A percentile compares a stretch with the other conserved stretches of the same genome.
Evolutionary conservation across 768 basidiomycete species (phyloP).

Genomic region (Naganishia antarctica): DNA sequence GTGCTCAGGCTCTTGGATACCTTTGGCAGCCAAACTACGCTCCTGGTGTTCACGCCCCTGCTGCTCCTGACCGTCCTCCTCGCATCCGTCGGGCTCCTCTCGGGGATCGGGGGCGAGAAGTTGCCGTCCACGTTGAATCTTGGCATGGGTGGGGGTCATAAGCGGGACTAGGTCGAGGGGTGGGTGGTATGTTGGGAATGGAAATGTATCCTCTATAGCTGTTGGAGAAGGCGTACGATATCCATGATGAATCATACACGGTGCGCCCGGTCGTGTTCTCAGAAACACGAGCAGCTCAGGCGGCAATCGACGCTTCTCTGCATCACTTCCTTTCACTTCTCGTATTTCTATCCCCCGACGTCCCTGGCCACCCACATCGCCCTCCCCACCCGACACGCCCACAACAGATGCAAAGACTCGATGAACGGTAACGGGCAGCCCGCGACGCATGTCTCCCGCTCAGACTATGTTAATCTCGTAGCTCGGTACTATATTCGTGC

Average conservation of each 20-base stretch:
- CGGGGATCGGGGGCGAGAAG: constrained; percentile 16
- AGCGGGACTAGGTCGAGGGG: constrained; percentile 19
- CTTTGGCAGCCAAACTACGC: constrained; percentile 22
- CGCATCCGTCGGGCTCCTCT: constrained; percentile 17
- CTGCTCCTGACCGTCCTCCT: constrained; percentile 23
- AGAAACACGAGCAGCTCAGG: not conserved
- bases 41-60: constrained; percentile 24
- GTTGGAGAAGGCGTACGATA: not conserved
- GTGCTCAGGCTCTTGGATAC: not conserved
- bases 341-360: too few relatives aligned
- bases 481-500: constrained; percentile 1
- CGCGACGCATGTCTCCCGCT: constrained; percentile 1
- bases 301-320: not conserved
- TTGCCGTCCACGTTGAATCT: constrained; percentile 25
- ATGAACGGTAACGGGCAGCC: constrained; percentile 18
- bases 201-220: constrained; percentile 1
- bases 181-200: not conserved
- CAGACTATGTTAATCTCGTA: not conserved
- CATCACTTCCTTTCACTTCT: too few relatives aligned
- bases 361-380: too few relatives aligned
- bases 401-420: constrained; percentile 13
- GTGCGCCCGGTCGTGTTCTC: not conserved
- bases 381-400: not conserved
- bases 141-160: constrained; percentile 20
- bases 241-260: not conserved